phyloP scores from a whole-genome alignment of 805 yeast genomes.

The Wickerhamomyces kurtzmanii region DNA sequence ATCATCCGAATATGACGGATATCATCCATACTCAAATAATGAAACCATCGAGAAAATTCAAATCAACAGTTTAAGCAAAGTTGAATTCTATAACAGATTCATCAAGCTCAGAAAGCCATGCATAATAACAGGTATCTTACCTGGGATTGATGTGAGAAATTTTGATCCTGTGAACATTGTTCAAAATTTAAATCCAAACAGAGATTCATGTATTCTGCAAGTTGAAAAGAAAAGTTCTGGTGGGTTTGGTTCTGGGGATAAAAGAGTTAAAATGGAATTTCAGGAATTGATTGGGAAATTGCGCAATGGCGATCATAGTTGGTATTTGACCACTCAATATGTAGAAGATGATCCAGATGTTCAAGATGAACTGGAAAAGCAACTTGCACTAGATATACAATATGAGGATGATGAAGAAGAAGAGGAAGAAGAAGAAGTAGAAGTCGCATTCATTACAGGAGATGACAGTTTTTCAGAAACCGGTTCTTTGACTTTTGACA shows the following conservation, averaged over 20 bases:
- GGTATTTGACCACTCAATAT: conserved; percentile 67
- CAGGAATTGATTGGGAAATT: conserved; percentile 35
- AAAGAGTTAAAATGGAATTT: conserved; percentile 40
- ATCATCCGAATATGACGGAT: conserved; percentile 9
- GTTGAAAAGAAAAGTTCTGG: conserved; percentile 49
- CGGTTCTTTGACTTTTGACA: conserved; percentile 31
- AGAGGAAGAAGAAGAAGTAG: conserved; percentile 7
- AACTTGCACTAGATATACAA: conserved; percentile 16
- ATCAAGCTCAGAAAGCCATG: conserved; percentile 39
- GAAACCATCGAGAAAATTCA: conserved; percentile 11
- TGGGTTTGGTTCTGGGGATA: conserved; percentile 62
- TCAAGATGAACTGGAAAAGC: conserved; percentile 14
- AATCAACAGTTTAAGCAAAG: conserved; percentile 9
- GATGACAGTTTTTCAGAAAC: conserved; percentile 20
- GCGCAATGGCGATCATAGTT: conserved; percentile 27
- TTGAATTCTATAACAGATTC: conserved; percentile 27
- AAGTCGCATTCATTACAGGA: conserved; percentile 5
- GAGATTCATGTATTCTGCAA: conserved; percentile 24
- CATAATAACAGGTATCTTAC: conserved; percentile 29
- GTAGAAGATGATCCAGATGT: conserved; percentile 31
- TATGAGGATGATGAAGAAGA: conserved; percentile 13
- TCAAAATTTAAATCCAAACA: conserved; percentile 25
- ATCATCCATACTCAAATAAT: conserved; percentile 5
- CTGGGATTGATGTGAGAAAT: conserved; percentile 21
- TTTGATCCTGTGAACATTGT: conserved; percentile 27